Evolutionary conservation across 139 green algal species (phyloP), one percentile per base, ranked within the genome.

Genomic region (Chlorella sp.): DNA sequence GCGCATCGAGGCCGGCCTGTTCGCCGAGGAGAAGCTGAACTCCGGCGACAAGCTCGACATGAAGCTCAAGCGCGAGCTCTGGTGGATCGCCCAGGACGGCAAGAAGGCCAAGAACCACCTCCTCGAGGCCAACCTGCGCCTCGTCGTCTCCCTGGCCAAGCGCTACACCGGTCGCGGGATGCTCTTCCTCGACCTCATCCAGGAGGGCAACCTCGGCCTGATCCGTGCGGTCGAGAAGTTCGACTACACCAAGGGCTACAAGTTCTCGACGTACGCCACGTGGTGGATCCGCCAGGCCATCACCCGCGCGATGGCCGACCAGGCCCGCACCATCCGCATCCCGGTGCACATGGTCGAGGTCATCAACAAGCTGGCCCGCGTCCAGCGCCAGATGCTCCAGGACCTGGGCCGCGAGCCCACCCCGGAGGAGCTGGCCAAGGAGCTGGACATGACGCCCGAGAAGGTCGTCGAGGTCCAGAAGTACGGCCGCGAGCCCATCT

Each of bases 171-270:
- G n/a, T n/a, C n/a, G n/a, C n/a, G n/a, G n/a, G 17, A 65, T 59
- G 68, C 62, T 30, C 6, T 62, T 72, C n/a, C 34, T 83, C 34
- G 92, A 97, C 81, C 74, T 97, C 30, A 81, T 97, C 5, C 69
- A 77, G 5, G 88, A 94, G 74, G 94, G 95, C 64, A 88, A 92
- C 55, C 60, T 85, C 1, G 95, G 95, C 17, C 86, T 99, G 34
- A 60, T 89, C 33, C 74, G 79, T 27, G 91, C 88, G 59, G 83
- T 97, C 34, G 91, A 97, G 74, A 96, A 90, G 83, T 99, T 97
- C 81, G 93, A 98, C 70, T 69, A 81, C 20, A 66, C 42, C 67
- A 90, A 89, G 62, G 62, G 62, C 31, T 50, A 29, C 4, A 49
- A 50, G 31, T 23, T 69, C 5, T 69, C 62, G 3, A 69, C 62